Base-by-base conservation (phyloP, 2,329 filamentous ascomycete species). In the Talaromyces sp. region DNA sequence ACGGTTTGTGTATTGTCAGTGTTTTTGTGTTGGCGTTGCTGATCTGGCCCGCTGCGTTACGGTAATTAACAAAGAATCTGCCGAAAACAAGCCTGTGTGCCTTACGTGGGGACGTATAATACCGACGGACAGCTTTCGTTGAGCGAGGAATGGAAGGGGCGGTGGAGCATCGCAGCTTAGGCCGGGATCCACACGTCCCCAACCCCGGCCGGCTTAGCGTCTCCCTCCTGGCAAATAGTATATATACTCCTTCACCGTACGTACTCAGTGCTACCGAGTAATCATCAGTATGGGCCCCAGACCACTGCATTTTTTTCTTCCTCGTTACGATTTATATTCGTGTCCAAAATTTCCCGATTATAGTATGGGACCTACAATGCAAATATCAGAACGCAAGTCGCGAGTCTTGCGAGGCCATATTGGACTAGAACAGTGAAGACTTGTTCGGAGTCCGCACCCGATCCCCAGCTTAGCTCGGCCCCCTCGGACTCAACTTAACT, bases 141-240 rank as follows among this genome's bases (percentile, higher is more conserved):
- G 61, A 63, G 61, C 60, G 19, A 37, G 33, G 59, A 39, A 43
- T 22, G 47, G 27, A 43, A 43, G 35, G 60, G 60, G 60, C 59
- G 59, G 59, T 61, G 59, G 58, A 60, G 58, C 22, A 43, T 39
- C 37, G 56, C 56, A 31, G 56, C 22, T 27, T 24, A 54, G 31
- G 1, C 50, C 16, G 56, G 56, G 56, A 58, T 58, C 60, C 60
- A 56, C 48, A 47, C 37, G 50, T 63, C 61, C 61, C 61, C 61
- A 63, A 63, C 50, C 39, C 37, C 33, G 31, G n/a, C 31, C n/a
- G 14, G n/a, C 31, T 19, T 16, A 59, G 56, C 9, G 41, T 19
- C n/a, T 19, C 24, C 11, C 48, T 2, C 14, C 22, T 2, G 22
- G 16, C 19, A 56, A 37, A 56, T 35, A 14, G 11, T 57, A 41